A percentile compares a stretch with the other conserved stretches of the same genome.
phyloP scores from a whole-genome alignment of 495 filamentous ascomycete genomes.

The Tuber calosporum region DNA sequence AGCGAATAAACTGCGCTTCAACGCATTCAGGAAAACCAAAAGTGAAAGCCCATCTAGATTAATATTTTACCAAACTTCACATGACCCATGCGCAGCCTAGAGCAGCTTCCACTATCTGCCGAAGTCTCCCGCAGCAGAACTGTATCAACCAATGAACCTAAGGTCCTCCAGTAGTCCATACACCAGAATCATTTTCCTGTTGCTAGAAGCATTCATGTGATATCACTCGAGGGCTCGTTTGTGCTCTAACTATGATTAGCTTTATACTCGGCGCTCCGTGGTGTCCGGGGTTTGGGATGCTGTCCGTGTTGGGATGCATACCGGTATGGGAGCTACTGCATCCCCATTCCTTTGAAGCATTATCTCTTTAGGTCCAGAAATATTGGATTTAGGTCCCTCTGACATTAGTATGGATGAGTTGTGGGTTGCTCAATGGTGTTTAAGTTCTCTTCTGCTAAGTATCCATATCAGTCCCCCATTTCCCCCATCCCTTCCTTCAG shows the following conservation, averaged over 20 bases:
- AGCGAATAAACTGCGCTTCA: too few species aligned
- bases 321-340: background rate
- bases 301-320: background rate
- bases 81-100: background rate
- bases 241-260: background rate
- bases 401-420: background rate
- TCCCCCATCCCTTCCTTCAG: background rate
- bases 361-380: background rate
- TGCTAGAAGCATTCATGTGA: background rate
- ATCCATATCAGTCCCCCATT: background rate
- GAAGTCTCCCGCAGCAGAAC: too few species aligned
- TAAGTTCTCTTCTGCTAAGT: background rate
- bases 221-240: background rate
- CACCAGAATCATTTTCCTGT: background rate
- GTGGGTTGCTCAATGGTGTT: background rate
- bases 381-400: background rate
- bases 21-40: too few species aligned
- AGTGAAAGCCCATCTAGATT: too few species aligned
- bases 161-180: background rate
- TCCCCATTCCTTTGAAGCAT: background rate
- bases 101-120: background rate
- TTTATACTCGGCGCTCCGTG: background rate
- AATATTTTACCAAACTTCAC: background rate
- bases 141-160: background rate
- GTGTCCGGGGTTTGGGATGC: background rate